Conservation (phyloP, 192 early-diverging fungal species). For the Haplosporangium gracile region DNA sequence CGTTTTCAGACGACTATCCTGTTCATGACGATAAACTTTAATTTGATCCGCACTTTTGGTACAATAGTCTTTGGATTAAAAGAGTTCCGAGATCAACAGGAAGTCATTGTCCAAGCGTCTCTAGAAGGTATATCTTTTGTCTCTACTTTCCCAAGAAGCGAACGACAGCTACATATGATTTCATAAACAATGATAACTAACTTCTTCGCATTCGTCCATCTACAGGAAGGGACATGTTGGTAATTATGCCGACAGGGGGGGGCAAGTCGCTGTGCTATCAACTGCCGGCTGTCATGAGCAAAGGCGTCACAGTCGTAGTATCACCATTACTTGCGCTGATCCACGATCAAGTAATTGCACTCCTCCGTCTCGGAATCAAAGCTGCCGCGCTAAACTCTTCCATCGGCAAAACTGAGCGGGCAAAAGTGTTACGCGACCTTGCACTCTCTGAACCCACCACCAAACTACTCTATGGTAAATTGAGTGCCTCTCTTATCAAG, state of each 20-base stretch:
- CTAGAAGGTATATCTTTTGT: slow-evolving; percentile 25
- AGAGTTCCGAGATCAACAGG: slow-evolving; percentile 40
- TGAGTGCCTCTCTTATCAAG: neutral
- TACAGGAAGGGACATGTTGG: slow-evolving; percentile 86
- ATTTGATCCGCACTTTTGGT: neutral
- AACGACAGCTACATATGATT: neutral
- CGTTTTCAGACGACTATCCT: neutral
- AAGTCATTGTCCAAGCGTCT: slow-evolving; percentile 21
- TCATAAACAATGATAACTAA: neutral
- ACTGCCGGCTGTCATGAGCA: slow-evolving; percentile 85
- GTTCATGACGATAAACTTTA: neutral
- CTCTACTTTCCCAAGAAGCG: neutral
- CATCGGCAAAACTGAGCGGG: slow-evolving; percentile 61
- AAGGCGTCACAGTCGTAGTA: slow-evolving; percentile 89
- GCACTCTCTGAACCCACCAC: slow-evolving; percentile 54
- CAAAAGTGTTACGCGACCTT: slow-evolving; percentile 71
- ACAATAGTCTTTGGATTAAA: slow-evolving; percentile 29
- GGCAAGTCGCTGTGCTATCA: slow-evolving; percentile 98
- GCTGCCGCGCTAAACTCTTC: slow-evolving; percentile 72
- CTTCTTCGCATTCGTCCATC: neutral
- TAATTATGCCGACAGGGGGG: slow-evolving; percentile 99
- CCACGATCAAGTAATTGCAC: slow-evolving; percentile 90
- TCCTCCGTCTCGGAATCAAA: slow-evolving; percentile 55
- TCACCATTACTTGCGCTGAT: slow-evolving; percentile 97
- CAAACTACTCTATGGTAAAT: slow-evolving; percentile 76